Conservation (phyloP, 2,329 filamentous ascomycete genomes). For the Colletotrichum sp. region DNA sequence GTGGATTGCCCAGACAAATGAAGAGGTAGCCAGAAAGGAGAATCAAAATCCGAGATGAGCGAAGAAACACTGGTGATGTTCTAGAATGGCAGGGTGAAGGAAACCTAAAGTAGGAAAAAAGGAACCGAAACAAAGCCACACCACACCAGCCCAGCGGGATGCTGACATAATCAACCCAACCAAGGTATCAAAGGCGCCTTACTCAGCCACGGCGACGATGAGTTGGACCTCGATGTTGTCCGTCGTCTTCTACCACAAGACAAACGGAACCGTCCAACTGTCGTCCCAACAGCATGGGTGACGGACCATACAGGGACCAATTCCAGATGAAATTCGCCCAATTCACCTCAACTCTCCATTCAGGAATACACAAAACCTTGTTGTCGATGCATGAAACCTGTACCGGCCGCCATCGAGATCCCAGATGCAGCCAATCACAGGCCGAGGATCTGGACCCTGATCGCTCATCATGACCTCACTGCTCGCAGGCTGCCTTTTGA, state of each 20-base stretch:
- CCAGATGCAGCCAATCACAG: neutral
- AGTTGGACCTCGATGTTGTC: too few relatives aligned
- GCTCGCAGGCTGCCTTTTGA: neutral
- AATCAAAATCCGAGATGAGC: neutral
- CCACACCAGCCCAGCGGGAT: too few relatives aligned
- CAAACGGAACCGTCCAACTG: neutral
- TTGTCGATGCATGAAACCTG: neutral
- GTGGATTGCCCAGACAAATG: too few relatives aligned
- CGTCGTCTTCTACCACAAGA: too few relatives aligned
- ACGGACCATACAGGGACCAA: neutral
- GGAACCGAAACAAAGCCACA: neutral
- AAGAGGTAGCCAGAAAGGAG: neutral
- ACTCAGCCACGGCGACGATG: too few relatives aligned
- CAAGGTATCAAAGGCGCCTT: too few relatives aligned
- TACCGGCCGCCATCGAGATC: neutral
- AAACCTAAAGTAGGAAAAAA: too few relatives aligned
- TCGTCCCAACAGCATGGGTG: neutral
- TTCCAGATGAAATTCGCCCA: neutral
- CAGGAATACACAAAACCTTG: neutral
- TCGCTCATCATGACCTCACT: neutral
- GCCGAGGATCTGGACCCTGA: neutral
- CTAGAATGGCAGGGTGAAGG: neutral
- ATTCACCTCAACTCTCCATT: neutral
- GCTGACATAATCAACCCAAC: too few relatives aligned
- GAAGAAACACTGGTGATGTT: neutral